A percentile compares a stretch with the other conserved stretches of the same genome.
phyloP scores from a whole-genome alignment of 129 eudicot genomes.

The Calendula officinalis region DNA sequence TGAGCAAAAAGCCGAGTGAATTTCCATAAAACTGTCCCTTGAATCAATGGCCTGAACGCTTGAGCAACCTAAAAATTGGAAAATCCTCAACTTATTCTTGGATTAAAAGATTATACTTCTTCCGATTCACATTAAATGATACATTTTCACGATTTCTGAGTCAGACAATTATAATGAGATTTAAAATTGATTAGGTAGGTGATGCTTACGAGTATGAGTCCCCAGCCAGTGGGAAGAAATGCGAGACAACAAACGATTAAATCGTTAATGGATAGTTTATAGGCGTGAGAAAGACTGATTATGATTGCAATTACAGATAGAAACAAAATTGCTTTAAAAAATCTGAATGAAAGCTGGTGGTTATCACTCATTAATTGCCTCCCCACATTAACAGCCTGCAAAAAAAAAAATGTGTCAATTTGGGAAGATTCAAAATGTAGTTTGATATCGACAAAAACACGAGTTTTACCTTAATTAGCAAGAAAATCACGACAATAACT shows the following conservation, averaged over 20 bases:
- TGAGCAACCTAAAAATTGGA: slow-evolving; percentile 63
- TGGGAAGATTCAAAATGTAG: no score
- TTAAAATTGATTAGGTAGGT: background rate
- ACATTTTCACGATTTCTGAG: no score
- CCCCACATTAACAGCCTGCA: slow-evolving; percentile 69
- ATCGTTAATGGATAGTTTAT: slow-evolving; percentile 61
- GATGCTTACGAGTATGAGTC: slow-evolving; percentile 73
- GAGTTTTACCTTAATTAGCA: slow-evolving; percentile 71
- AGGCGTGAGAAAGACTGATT: slow-evolving; percentile 61
- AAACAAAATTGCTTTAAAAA: slow-evolving; percentile 71
- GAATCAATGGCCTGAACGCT: slow-evolving; percentile 65
- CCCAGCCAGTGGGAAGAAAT: slow-evolving; percentile 98
- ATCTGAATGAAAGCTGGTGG: slow-evolving; percentile 72
- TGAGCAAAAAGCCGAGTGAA: slow-evolving; percentile 69
- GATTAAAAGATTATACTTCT: no score
- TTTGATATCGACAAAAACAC: background rate
- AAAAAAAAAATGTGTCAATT: background rate
- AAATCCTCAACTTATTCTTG: no score
- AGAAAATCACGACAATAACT: slow-evolving; percentile 68
- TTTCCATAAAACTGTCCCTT: slow-evolving; percentile 65
- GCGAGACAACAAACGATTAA: slow-evolving; percentile 77
- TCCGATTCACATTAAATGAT: no score
- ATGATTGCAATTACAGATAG: slow-evolving; percentile 68
- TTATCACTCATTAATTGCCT: slow-evolving; percentile 63
- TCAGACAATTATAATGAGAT: no score